Evolutionary conservation across 129 eudicot species (phyloP).

Genomic region (Centella asiatica): DNA sequence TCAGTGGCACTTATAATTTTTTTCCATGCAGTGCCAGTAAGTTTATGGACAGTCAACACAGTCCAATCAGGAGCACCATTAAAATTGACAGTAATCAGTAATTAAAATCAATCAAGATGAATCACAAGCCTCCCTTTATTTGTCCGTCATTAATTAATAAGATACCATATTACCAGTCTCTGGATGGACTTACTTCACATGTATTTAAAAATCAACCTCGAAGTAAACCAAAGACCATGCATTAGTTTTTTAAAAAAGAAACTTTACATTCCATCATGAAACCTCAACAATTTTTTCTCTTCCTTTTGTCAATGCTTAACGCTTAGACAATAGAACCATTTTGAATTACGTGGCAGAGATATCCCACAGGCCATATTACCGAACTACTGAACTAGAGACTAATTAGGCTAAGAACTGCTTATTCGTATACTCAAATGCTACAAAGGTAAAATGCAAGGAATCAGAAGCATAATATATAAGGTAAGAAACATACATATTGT

Average conservation of each 20-base stretch:
- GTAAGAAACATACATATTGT: constrained; percentile 34
- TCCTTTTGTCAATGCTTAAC: neutral
- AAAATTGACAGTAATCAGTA: neutral
- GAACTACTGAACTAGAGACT: neutral
- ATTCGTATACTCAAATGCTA: neutral
- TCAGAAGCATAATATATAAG: constrained; percentile 3
- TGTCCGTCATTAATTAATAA: neutral
- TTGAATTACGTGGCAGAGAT: neutral
- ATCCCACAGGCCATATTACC: neutral
- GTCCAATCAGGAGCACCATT: too few species aligned
- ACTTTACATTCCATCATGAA: neutral
- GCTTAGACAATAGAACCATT: neutral
- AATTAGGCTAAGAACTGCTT: neutral
- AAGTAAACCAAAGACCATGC: neutral
- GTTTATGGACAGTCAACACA: too few species aligned
- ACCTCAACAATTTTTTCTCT: neutral
- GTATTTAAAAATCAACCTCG: too few species aligned
- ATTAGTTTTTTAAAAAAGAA: too few species aligned
- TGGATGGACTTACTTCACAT: too few species aligned
- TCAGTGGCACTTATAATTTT: too few species aligned
- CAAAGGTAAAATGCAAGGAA: neutral
- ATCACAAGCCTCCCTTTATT: neutral
- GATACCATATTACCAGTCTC: neutral
- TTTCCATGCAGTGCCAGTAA: too few species aligned
- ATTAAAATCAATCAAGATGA: neutral